phyloP scores from a whole-genome alignment of 306 rosid species.

The Begonia loranthoides region DNA sequence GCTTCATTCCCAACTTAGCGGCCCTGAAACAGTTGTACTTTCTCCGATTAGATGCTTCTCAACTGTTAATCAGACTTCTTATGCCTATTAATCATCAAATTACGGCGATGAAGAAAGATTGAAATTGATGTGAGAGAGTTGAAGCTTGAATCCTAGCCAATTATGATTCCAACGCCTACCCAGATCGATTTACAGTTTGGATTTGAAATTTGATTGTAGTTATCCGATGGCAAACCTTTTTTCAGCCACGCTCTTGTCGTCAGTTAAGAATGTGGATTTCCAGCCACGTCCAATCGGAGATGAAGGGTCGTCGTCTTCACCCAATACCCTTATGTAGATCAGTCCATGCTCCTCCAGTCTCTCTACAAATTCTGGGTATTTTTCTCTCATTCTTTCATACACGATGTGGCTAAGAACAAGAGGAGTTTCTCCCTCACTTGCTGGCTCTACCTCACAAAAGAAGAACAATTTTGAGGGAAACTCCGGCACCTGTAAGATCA shows the following conservation, averaged over 20 bases:
- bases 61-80: too few relatives aligned
- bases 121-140: too few relatives aligned
- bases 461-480: constrained; percentile 71
- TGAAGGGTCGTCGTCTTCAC: constrained; percentile 61
- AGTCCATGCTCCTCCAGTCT: constrained; percentile 57
- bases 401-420: constrained; percentile 73
- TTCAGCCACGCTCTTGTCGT: constrained; percentile 54
- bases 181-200: too few relatives aligned
- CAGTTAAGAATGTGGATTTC: constrained; percentile 85
- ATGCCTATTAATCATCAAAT: too few relatives aligned
- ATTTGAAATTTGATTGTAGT: too few relatives aligned
- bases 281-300: constrained; percentile 93
- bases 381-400: constrained; percentile 55
- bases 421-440: constrained; percentile 79
- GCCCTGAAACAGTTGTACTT: constrained; percentile 29
- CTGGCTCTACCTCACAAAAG: constrained; percentile 80
- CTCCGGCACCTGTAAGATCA: constrained; percentile 42
- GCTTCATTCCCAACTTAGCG: constrained; percentile 61
- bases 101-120: too few relatives aligned
- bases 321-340: constrained; percentile 56
- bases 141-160: too few relatives aligned
- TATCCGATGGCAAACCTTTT: constrained; percentile 38
- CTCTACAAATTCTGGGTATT: constrained; percentile 55
- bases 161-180: too few relatives aligned
- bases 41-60: too few relatives aligned